Evolutionary conservation across 1,139 yeast species (phyloP), one percentile per base, ranked within the genome.

Genomic region (Protomyces gravidus): DNA sequence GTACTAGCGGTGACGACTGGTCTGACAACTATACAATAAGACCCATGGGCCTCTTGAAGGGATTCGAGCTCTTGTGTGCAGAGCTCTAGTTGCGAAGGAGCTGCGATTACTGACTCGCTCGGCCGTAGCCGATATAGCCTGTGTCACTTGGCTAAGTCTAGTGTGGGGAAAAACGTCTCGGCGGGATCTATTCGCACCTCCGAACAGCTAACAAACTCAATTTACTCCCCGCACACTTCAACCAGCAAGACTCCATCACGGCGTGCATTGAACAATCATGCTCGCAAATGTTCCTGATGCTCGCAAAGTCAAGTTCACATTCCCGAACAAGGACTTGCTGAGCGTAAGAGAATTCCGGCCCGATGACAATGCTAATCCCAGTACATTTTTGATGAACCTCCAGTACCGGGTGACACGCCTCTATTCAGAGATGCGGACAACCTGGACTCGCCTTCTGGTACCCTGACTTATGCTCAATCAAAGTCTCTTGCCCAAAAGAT

Each of bases 361-460:
- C 15, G 7, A 5, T 30, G 13, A 30, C 23, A 25, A 45, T 5
- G 32, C 32, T 17, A 15, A 13, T 21, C n/a, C 4, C 33, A 53
- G 58, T 53, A 40, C 28, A 39, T 53, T 36, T 53, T 53, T 36
- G 58, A 53, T 19, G 58, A 53, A 5, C 51, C 58, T 13, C 51
- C 58, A 17, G 51, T 46, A 17, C 28, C 23, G 36, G 6, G 11
- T n/a, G 58, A 53, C 21, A 32, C 40, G 13, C 46, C 48, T 3
- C 50, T 32, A 9, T 53, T 45, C 33, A 33, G 45, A 13, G 58
- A 53, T 26, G 58, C 51, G 15, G 58, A 53, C 51, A 46, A 53
- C 15, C 7, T 36, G 23, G 42, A 36, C 21, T 36, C 42, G 19
- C 46, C 47, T 23, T 33, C 23, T 9, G 36, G 40, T 19, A 45